These are phyloP conservation scores for Venturia oleaginea DNA, from an alignment of 2,329 filamentous ascomycete species.

Conservation along the genomic window DNA sequence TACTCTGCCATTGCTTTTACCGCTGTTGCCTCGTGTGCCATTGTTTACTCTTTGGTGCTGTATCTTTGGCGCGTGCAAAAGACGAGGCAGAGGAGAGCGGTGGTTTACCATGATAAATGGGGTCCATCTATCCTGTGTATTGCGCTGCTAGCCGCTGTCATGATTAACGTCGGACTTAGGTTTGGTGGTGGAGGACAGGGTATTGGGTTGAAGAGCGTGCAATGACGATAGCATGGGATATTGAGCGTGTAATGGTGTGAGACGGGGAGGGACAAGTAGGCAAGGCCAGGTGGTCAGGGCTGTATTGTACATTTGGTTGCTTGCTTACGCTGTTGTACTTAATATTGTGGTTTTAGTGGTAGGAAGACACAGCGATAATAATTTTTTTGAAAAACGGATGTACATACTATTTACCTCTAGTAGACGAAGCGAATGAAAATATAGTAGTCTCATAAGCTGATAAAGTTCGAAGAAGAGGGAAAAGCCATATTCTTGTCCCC, in stretches of 20 bases:
- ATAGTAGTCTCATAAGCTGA: background rate
- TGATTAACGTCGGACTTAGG: slow-evolving; percentile 72
- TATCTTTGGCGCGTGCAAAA: slow-evolving; percentile 84
- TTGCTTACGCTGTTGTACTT: background rate
- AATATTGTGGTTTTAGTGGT: background rate
- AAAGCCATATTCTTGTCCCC: too few relatives aligned
- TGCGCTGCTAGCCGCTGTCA: slow-evolving; percentile 63
- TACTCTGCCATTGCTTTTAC: slow-evolving; percentile 64
- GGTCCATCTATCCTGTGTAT: slow-evolving; percentile 71
- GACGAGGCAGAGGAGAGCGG: slow-evolving; percentile 74
- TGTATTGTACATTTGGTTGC: background rate
- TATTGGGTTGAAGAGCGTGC: slow-evolving; percentile 27
- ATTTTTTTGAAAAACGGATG: background rate
- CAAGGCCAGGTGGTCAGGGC: background rate
- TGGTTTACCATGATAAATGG: slow-evolving; percentile 83
- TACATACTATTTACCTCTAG: background rate
- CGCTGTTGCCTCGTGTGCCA: slow-evolving; percentile 62
- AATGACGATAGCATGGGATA: background rate
- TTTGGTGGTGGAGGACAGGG: slow-evolving; percentile 47
- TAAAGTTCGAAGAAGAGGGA: too few relatives aligned
- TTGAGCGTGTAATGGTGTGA: background rate
- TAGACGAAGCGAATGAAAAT: background rate
- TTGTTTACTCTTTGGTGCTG: slow-evolving; percentile 75
- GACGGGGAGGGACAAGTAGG: too few relatives aligned
- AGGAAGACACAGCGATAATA: background rate